phyloP scores from a whole-genome alignment of 345 rosid genomes.

The Ricinus communis region DNA sequence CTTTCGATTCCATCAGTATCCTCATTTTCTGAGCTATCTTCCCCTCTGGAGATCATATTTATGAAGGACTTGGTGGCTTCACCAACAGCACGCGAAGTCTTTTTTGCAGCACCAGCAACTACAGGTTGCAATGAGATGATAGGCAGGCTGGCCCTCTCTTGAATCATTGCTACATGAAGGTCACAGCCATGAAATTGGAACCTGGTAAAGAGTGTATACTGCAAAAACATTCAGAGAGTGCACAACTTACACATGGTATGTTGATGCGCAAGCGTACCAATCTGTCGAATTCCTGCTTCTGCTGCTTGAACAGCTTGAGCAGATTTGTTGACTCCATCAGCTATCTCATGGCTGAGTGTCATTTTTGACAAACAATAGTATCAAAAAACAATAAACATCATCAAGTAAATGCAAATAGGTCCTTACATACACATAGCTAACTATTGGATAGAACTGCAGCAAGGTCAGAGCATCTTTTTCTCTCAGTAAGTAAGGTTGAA shows the following conservation, averaged over 20 bases:
- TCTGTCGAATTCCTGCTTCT: conserved; percentile 79
- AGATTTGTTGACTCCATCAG: conserved; percentile 87
- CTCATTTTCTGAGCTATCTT: conserved; percentile 32
- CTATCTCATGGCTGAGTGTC: conserved; percentile 72
- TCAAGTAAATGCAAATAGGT: neutral
- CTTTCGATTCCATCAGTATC: conserved; percentile 36
- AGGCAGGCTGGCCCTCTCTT: conserved; percentile 88
- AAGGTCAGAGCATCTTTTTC: no score
- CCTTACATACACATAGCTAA: no score
- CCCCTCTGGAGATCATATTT: conserved; percentile 60
- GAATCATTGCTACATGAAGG: conserved; percentile 68
- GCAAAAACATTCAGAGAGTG: neutral
- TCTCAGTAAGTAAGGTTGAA: no score
- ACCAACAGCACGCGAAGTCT: conserved; percentile 76
- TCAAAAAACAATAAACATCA: neutral
- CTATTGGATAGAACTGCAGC: no score
- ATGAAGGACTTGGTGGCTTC: conserved; percentile 70
- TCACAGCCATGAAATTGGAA: neutral
- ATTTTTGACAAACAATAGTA: neutral
- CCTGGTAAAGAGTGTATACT: neutral
- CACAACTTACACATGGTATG: conserved; percentile 70
- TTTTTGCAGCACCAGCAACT: conserved; percentile 75
- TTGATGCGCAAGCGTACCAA: conserved; percentile 75
- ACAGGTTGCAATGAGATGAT: conserved; percentile 74
- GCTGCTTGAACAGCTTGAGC: conserved; percentile 88